Percentiles rank a stretch among this genome's conserved stretches.
Conservation (phyloP, 78 protist species). For the Mastigamoeba balamuthi region DNA sequence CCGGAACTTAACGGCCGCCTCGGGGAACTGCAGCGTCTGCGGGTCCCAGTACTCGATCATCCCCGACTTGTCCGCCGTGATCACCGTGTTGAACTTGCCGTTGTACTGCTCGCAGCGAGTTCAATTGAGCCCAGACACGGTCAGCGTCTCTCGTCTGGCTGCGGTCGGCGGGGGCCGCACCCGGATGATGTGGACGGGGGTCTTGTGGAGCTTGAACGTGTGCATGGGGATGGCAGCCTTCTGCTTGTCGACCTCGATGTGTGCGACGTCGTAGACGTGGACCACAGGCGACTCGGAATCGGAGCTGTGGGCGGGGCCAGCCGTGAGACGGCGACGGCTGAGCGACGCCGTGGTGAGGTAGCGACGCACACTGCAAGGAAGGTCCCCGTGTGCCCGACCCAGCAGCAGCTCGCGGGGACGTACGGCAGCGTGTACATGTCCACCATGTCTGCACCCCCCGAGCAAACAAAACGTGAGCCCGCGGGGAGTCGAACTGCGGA, state of each 20-base stretch:
- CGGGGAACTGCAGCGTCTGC: background rate
- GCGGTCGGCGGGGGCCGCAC: background rate
- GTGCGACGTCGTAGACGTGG: background rate
- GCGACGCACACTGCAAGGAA: slow-evolving; percentile 27
- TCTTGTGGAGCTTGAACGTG: background rate
- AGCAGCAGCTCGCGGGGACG: slow-evolving; percentile 41
- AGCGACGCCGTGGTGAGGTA: background rate
- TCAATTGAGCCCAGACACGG: no score
- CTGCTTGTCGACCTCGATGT: background rate
- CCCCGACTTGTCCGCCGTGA: slow-evolving; percentile 58
- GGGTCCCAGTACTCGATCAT: slow-evolving; percentile 72
- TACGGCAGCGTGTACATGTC: slow-evolving; percentile 45
- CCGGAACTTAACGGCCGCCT: slow-evolving; percentile 5
- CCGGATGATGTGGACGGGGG: slow-evolving; percentile 8
- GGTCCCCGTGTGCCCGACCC: slow-evolving; percentile 12
- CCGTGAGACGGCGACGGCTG: background rate
- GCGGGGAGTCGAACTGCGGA: background rate
- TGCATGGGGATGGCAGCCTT: background rate
- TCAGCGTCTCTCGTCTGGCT: background rate
- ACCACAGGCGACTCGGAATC: background rate
- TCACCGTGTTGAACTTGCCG: background rate
- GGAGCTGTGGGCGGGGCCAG: background rate
- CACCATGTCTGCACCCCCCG: slow-evolving; percentile 58
- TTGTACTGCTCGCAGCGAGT: slow-evolving; percentile 37
- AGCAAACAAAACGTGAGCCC: background rate